Base-by-base conservation (phyloP, 306 rosid species). In the Casuarina equisetifolia region DNA sequence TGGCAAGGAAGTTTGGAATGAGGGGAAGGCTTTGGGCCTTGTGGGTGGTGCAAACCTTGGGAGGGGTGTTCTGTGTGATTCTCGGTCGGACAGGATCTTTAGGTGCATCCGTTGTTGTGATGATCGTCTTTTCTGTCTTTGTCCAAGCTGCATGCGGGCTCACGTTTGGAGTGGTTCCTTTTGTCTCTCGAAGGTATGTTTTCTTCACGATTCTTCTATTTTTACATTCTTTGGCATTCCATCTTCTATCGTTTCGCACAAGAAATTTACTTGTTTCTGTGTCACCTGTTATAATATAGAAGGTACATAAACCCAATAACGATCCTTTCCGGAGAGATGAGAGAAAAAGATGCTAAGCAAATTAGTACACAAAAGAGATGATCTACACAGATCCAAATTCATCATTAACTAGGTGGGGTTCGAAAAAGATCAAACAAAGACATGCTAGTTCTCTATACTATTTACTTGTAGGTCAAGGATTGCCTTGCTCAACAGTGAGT, bases 61-160 rank as follows among this genome's bases (percentile, higher is more conserved):
- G 93, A 3, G 97, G 98, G 11, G 81, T 92, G 2, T 79, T 94
- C 39, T 92, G 97, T 68, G 83, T 92, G 20, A 12, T 81, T 54
- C 84, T 92, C 74, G 97, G 98, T 4, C 74, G 76, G 43, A 85
- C 89, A 32, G 80, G 80, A 4, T 84, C 92, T 20, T 74, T 94
- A 3, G 58, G 81, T 71, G 84, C 69, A 2, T 94, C 98, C 0
- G 70, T 94, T n/a, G 38, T 63, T 54, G 90, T 94, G n/a, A 88
- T 94, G 97, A 7, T 94, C 8, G 38, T 85, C 5, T 94, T 94
- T 82, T 94, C 97, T 53, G 8, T 92, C n/a, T 90, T 94, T 68
- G 90, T 87, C 50, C 95, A 90, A 85, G 97, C 97, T 54, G 93
- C 98, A 1, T 92, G 97, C 82, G 98, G 97, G 7, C 93, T 94